Evolutionary conservation across 352 stramenopile genomes (phyloP).

Genomic region (Phytopythium litorale): DNA sequence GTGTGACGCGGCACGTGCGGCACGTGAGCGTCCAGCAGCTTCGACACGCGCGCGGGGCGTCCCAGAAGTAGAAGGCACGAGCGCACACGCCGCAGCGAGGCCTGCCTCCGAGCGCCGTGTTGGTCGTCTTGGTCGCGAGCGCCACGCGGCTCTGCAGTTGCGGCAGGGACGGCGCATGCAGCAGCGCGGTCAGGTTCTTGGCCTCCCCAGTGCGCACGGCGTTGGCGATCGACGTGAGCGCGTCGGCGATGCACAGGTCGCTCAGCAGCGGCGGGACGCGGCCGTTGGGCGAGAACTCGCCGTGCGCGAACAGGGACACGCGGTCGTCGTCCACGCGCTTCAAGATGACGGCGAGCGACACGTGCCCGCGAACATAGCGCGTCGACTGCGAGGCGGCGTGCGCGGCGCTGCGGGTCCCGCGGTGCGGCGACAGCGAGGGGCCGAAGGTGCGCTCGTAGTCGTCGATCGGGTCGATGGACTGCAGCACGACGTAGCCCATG

Average conservation of each 20-base stretch:
- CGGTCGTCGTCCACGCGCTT: constrained; percentile 51
- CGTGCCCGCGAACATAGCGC: constrained; percentile 51
- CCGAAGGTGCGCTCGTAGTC: constrained; percentile 16
- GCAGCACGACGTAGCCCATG: constrained; percentile 61
- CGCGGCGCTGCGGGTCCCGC: not conserved
- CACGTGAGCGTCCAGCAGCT: constrained; percentile 68
- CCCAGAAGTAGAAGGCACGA: constrained; percentile 61
- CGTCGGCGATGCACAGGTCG: constrained; percentile 55
- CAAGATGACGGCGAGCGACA: constrained; percentile 66
- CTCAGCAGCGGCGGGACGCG: constrained; percentile 45
- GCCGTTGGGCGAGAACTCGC: constrained; percentile 59
- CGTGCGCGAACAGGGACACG: constrained; percentile 63
- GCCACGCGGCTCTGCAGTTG: constrained; percentile 4
- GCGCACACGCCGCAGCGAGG: constrained; percentile 58
- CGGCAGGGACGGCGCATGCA: constrained; percentile 22
- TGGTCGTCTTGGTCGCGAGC: constrained; percentile 5
- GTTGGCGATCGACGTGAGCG: constrained; percentile 56
- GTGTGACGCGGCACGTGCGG: constrained; percentile 55
- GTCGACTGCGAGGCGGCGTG: constrained; percentile 6
- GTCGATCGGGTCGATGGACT: constrained; percentile 54
- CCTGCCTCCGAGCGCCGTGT: constrained; percentile 10
- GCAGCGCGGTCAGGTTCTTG: constrained; percentile 66
- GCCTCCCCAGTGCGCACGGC: constrained; percentile 61
- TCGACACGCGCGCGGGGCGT: constrained; percentile 46
- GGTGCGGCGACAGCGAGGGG: not conserved